Percentiles rank a stretch among this genome's conserved stretches.
These are phyloP conservation scores for Trichoderma aggressivum DNA, from an alignment of 2,329 filamentous ascomycete genomes.

Conservation along the genomic window DNA sequence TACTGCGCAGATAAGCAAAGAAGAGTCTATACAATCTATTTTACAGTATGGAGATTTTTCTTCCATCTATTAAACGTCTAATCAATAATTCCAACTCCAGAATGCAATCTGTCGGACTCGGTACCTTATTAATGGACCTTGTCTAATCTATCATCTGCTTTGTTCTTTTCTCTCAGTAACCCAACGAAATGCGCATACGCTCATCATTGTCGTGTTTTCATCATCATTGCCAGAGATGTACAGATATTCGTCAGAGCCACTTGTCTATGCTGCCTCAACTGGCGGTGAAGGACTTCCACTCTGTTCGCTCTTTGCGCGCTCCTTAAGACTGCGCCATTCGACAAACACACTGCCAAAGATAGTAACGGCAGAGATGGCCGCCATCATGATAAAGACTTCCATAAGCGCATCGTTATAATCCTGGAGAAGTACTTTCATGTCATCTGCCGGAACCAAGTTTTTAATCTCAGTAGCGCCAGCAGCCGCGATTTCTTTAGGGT, in stretches of 20 bases:
- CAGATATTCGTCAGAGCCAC: background rate
- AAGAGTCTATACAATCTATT: background rate
- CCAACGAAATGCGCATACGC: background rate
- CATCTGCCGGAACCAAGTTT: background rate
- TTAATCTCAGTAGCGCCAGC: background rate
- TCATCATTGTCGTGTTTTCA: background rate
- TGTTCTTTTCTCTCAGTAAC: background rate
- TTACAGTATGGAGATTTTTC: background rate
- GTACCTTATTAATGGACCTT: background rate
- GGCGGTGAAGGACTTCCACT: background rate
- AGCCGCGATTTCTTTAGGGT: background rate
- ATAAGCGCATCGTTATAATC: background rate
- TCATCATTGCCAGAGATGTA: background rate
- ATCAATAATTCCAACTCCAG: background rate
- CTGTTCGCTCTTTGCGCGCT: background rate
- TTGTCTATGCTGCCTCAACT: background rate
- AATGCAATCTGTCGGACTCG: background rate
- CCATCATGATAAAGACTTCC: background rate
- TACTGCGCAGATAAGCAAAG: background rate
- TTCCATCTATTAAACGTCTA: background rate
- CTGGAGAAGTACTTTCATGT: background rate
- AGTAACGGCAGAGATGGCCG: background rate
- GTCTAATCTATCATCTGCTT: background rate
- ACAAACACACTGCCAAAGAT: background rate
- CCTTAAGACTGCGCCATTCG: constrained; percentile 2